phyloP scores from a whole-genome alignment of 2,329 filamentous ascomycete genomes.

The Fusarium cyanostomum region DNA sequence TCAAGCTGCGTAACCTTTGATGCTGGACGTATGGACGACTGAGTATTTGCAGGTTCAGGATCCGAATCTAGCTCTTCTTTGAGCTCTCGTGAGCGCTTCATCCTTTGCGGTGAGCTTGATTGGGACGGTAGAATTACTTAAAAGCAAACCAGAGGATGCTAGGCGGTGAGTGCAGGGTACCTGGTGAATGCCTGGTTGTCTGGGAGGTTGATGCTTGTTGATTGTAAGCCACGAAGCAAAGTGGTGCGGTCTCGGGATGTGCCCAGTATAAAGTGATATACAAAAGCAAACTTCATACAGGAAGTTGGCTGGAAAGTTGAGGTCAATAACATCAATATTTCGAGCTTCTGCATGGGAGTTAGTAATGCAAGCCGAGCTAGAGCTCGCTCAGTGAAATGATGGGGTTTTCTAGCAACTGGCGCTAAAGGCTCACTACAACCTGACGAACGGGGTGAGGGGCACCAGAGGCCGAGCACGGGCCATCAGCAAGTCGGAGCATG shows the following conservation, averaged over 20 bases:
- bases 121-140: conserved; percentile 43
- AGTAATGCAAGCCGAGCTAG: not conserved
- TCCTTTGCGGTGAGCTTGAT: conserved; percentile 51
- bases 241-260: not conserved
- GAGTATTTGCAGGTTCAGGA: conserved; percentile 32
- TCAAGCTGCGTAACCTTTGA: conserved; percentile 72
- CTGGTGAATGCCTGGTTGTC: conserved; percentile 1
- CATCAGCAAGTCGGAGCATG: conserved; percentile 9
- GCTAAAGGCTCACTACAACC: conserved; percentile 20
- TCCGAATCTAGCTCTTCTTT: conserved; percentile 57
- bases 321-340: not conserved
- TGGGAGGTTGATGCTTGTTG: not conserved
- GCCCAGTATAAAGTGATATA: not conserved
- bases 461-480: conserved; percentile 20
- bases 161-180: conserved; percentile 39
- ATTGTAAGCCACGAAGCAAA: not conserved
- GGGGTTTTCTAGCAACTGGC: conserved; percentile 11
- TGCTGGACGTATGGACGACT: conserved; percentile 43
- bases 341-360: conserved; percentile 12
- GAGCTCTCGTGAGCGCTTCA: conserved; percentile 72
- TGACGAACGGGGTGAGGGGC: conserved; percentile 30
- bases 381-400: conserved; percentile 7
- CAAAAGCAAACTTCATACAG: not conserved
- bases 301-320: not conserved
- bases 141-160: conserved; percentile 22